These are phyloP conservation scores for Viola odorata DNA, from an alignment of 345 rosid species.

Conservation along the genomic window DNA sequence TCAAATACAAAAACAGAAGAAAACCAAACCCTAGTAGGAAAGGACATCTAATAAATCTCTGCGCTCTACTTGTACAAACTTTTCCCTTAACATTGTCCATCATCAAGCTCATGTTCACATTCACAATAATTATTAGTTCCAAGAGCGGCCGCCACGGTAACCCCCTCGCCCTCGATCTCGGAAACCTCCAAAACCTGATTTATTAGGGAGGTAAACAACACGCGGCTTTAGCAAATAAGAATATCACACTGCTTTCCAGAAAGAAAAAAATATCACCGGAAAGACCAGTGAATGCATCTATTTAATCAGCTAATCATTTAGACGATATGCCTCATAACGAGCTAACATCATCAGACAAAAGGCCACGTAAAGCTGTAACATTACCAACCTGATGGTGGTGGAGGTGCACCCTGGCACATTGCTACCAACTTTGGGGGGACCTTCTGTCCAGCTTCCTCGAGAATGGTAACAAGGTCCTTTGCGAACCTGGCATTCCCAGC, in stretches of 20 bases:
- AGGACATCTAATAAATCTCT: background rate
- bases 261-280: background rate
- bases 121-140: conserved; percentile 31
- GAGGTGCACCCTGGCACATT: conserved; percentile 95
- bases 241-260: background rate
- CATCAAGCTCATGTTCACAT: background rate
- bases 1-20: background rate
- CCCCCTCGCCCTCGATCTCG: conserved; percentile 59
- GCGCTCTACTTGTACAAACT: background rate
- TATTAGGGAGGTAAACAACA: background rate
- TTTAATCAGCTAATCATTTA: background rate
- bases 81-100: background rate
- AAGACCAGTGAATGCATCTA: background rate
- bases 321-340: background rate
- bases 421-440: conserved; percentile 81
- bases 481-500: conserved; percentile 96
- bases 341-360: background rate
- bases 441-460: conserved; percentile 97
- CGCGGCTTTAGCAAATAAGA: background rate
- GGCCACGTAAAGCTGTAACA: background rate
- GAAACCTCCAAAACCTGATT: conserved; percentile 47
- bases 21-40: background rate
- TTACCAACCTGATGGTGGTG: conserved; percentile 75
- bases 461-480: conserved; percentile 78
- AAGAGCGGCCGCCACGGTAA: conserved; percentile 45